phyloP scores from a whole-genome alignment of 805 yeast genomes.

The Lipomyces japonicus region DNA sequence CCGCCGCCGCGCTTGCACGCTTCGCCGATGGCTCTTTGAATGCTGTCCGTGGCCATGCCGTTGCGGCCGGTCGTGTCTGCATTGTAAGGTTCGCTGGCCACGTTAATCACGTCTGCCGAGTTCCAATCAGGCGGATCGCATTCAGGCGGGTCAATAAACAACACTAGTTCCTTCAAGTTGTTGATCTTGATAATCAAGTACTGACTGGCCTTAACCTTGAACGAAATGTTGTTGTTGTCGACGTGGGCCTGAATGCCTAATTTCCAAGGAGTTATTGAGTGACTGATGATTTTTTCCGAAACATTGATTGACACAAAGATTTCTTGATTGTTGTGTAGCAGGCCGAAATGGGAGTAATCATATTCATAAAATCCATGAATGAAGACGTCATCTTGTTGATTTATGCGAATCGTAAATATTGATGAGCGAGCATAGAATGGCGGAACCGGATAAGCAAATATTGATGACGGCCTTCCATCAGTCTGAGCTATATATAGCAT shows the following conservation, averaged over 20 bases:
- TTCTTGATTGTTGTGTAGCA: neutral
- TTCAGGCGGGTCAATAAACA: conserved; percentile 17
- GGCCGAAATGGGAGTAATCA: conserved; percentile 21
- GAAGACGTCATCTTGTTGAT: neutral
- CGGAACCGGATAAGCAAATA: neutral
- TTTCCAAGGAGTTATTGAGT: conserved; percentile 8
- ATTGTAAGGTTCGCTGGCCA: neutral
- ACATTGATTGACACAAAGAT: neutral
- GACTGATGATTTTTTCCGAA: conserved; percentile 1
- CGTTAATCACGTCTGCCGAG: neutral
- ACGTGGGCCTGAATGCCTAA: conserved; percentile 3
- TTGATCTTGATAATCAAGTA: conserved; percentile 21
- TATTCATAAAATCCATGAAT: conserved; percentile 13
- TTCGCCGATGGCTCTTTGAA: neutral
- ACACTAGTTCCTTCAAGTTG: conserved; percentile 14
- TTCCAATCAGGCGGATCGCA: neutral
- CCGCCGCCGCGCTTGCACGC: neutral
- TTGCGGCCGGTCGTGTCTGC: conserved; percentile 6
- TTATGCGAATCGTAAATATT: neutral
- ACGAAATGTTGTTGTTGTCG: conserved; percentile 3
- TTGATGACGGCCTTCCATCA: too few relatives aligned
- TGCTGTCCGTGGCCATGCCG: neutral
- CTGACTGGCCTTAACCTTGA: conserved; percentile 6
- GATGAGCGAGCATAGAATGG: neutral
- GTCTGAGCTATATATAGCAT: too few relatives aligned